Conservation (phyloP, 331 rosid genomes). For the Telfairia occidentalis region DNA sequence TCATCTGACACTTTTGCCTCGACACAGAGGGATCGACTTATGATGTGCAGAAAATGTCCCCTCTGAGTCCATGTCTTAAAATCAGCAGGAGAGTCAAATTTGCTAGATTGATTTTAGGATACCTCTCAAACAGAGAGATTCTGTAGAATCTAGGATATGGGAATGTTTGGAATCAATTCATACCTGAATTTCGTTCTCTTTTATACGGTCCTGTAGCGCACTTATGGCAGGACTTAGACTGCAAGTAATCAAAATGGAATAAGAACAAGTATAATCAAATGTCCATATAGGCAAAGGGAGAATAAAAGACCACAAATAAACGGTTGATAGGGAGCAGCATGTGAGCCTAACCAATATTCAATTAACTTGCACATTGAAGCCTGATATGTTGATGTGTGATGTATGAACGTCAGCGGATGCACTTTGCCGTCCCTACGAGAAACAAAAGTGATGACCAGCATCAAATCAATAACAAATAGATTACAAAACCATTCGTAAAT, state of each 20-base stretch:
- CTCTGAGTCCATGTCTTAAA: not conserved
- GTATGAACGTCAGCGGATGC: slow-evolving; percentile 88
- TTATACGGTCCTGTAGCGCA: slow-evolving; percentile 74
- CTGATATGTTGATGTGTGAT: slow-evolving; percentile 92
- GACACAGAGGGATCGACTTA: not conserved
- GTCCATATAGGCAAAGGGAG: not conserved
- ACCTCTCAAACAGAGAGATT: not conserved
- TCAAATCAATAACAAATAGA: slow-evolving; percentile 1
- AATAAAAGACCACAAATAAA: not conserved
- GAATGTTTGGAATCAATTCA: slow-evolving; percentile 2
- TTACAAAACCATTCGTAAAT: not conserved
- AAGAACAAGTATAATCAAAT: not conserved
- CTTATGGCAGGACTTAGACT: slow-evolving; percentile 94
- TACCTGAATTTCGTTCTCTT: slow-evolving; percentile 94
- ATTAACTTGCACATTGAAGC: slow-evolving; percentile 97
- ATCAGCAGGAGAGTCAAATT: not conserved
- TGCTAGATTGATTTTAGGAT: not conserved
- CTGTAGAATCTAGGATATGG: not conserved
- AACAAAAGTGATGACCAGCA: slow-evolving; percentile 17
- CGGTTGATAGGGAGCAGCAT: slow-evolving; percentile 10
- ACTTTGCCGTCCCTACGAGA: slow-evolving; percentile 64
- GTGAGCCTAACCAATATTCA: slow-evolving; percentile 73
- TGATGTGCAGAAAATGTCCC: not conserved
- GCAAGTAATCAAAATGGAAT: slow-evolving; percentile 28
- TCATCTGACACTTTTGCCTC: not conserved